Conservation (phyloP, 192 early-diverging fungal genomes). For the Pecoramyces ruminantium region DNA sequence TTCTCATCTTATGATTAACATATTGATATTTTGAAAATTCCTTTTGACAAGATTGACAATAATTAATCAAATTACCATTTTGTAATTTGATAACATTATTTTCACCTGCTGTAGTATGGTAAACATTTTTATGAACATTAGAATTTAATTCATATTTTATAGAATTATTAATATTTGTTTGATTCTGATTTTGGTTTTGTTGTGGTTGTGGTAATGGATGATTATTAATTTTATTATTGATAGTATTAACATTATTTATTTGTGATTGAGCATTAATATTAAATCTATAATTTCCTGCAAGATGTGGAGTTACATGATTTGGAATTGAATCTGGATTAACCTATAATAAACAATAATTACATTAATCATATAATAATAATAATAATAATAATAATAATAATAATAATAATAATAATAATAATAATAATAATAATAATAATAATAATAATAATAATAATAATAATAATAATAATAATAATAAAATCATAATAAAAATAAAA, state of each 20-base stretch:
- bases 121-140: background rate
- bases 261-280: slow-evolving; percentile 77
- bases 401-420: no score
- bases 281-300: slow-evolving; percentile 93
- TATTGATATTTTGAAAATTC: slow-evolving; percentile 52
- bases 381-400: background rate
- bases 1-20: slow-evolving; percentile 34
- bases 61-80: background rate
- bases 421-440: no score
- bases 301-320: slow-evolving; percentile 79
- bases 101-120: background rate
- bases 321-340: slow-evolving; percentile 85
- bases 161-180: background rate
- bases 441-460: no score
- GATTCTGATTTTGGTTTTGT: background rate
- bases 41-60: background rate
- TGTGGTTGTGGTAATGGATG: slow-evolving; percentile 7
- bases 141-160: background rate
- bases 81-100: background rate
- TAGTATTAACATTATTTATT: slow-evolving; percentile 4
- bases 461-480: no score
- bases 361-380: background rate
- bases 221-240: slow-evolving; percentile 6
- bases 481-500: no score
- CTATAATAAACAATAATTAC: slow-evolving; percentile 13